Percentiles rank a stretch among this genome's conserved stretches.
Conservation (phyloP, 2,329 filamentous ascomycete species). For the Trichophyton equinum region DNA sequence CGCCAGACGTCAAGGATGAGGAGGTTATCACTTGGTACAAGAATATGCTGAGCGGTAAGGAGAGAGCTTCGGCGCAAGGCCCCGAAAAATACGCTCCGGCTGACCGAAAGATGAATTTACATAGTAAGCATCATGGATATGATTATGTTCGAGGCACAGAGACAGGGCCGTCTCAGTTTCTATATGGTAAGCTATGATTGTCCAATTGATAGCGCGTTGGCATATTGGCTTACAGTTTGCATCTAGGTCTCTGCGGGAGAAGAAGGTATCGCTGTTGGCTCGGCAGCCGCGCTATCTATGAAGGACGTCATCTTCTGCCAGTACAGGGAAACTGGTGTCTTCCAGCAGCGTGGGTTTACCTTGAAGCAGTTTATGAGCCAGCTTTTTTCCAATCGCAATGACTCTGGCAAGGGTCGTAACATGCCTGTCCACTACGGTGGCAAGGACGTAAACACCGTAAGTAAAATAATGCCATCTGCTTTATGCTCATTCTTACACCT, state of each 20-base stretch:
- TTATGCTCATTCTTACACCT: background rate
- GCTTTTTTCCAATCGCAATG: conserved; percentile 74
- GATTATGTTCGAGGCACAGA: conserved; percentile 95
- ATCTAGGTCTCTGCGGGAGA: conserved; percentile 65
- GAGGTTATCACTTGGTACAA: conserved; percentile 51
- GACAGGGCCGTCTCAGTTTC: conserved; percentile 86
- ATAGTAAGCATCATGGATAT: conserved; percentile 76
- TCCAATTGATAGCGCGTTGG: background rate
- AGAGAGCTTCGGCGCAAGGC: background rate
- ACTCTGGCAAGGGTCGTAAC: conserved; percentile 70
- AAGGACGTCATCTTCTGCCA: conserved; percentile 87
- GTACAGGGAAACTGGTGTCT: conserved; percentile 86
- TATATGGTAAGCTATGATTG: conserved; percentile 60
- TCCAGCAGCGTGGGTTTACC: conserved; percentile 76
- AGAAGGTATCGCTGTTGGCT: conserved; percentile 86
- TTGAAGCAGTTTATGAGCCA: conserved; percentile 90
- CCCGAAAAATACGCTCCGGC: background rate
- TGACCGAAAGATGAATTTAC: background rate
- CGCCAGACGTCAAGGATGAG: conserved; percentile 51
- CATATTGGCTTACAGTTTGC: background rate
- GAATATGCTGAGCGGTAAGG: conserved; percentile 48
- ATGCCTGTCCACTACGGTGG: conserved; percentile 98
- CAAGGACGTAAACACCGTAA: conserved; percentile 66
- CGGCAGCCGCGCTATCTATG: conserved; percentile 68
- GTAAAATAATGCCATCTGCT: conserved; percentile 19